Conservation (phyloP, 2,329 filamentous ascomycete species). For the Verticillium longisporum region DNA sequence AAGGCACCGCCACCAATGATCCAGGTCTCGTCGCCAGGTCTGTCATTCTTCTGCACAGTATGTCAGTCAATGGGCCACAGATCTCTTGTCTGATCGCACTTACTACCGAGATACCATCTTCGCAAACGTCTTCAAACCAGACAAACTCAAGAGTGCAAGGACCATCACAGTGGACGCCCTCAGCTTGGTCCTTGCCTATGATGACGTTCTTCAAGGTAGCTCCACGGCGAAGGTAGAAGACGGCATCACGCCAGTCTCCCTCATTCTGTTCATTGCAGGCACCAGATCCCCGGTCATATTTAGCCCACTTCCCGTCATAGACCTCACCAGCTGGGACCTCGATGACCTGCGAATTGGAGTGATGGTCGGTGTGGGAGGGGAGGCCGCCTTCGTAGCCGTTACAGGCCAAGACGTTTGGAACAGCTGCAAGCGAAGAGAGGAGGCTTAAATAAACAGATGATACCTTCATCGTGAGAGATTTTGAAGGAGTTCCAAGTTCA, state of each 20-base stretch:
- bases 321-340: constrained; percentile 20
- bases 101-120: constrained; percentile 28
- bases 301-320: constrained; percentile 26
- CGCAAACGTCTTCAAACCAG: constrained; percentile 40
- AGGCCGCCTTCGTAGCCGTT: constrained; percentile 22
- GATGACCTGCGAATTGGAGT: constrained; percentile 21
- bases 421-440: constrained; percentile 10
- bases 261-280: constrained; percentile 35
- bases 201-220: constrained; percentile 39
- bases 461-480: neutral
- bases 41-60: constrained; percentile 6
- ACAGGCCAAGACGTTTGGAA: constrained; percentile 21
- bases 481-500: neutral
- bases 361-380: constrained; percentile 17
- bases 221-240: constrained; percentile 33
- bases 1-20: constrained; percentile 34
- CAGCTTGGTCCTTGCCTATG: constrained; percentile 30
- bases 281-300: constrained; percentile 30
- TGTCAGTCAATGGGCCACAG: neutral
- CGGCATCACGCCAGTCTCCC: constrained; percentile 31
- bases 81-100: too few relatives aligned
- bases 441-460: neutral
- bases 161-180: constrained; percentile 38
- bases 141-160: constrained; percentile 34
- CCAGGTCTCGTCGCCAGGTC: constrained; percentile 6